These are phyloP conservation scores for Erysiphe pulchra DNA, from an alignment of 2,329 filamentous ascomycete genomes.

Conservation along the genomic window DNA sequence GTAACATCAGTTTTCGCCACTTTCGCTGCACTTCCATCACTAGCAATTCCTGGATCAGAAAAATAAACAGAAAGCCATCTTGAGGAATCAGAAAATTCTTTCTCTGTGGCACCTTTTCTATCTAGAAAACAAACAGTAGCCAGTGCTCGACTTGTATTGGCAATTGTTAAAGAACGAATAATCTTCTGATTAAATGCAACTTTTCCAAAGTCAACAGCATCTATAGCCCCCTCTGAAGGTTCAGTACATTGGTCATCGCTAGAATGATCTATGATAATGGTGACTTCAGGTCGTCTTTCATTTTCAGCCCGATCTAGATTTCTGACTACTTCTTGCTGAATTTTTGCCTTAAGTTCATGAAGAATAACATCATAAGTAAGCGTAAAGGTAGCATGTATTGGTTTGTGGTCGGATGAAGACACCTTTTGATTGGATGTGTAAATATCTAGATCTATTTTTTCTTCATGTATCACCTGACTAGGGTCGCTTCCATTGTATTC, in stretches of 20 bases:
- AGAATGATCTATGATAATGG: conserved; percentile 48
- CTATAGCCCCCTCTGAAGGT: conserved; percentile 11
- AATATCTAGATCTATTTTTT: conserved; percentile 27
- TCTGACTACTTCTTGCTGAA: conserved; percentile 67
- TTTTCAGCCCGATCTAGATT: conserved; percentile 83
- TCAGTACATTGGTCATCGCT: conserved; percentile 8
- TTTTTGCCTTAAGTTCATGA: conserved; percentile 54
- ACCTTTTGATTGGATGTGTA: conserved; percentile 81
- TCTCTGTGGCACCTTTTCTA: conserved; percentile 34
- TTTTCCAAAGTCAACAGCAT: conserved; percentile 52
- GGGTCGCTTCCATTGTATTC: conserved; percentile 23
- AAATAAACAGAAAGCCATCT: conserved; percentile 50
- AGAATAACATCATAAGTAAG: conserved; percentile 71
- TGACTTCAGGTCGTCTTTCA: conserved; percentile 59
- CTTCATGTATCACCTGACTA: conserved; percentile 8
- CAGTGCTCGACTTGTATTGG: conserved; percentile 67
- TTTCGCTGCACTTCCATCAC: conserved; percentile 5
- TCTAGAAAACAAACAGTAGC: conserved; percentile 64
- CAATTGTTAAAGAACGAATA: conserved; percentile 49
- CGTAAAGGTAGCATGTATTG: conserved; percentile 58
- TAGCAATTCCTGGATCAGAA: conserved; percentile 21
- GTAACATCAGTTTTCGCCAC: conserved; percentile 21
- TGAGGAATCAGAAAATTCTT: conserved; percentile 19
- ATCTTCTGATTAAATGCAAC: conserved; percentile 43
- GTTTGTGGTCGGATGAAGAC: conserved; percentile 87